These are phyloP conservation scores for Monilinia polystroma DNA, from an alignment of 2,329 filamentous ascomycete genomes.

Conservation along the genomic window DNA sequence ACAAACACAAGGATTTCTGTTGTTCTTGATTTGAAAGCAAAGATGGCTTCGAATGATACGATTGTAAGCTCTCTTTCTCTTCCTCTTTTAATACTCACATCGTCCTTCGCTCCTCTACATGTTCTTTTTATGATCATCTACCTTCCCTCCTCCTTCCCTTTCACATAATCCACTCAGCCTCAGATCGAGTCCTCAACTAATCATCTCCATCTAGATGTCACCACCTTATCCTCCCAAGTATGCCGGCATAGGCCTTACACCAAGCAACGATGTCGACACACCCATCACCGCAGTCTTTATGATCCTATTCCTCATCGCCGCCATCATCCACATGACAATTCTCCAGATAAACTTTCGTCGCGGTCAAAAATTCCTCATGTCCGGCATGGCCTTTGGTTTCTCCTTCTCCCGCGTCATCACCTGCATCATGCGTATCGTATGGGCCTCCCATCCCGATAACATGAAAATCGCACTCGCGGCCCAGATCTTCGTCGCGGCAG, in stretches of 20 bases:
- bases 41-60: neutral
- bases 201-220: conserved; percentile 3
- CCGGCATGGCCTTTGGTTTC: conserved; percentile 57
- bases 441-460: conserved; percentile 35
- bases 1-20: neutral
- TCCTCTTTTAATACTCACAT: neutral
- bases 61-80: conserved; percentile 2
- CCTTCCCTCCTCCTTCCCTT: neutral
- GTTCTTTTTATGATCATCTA: neutral
- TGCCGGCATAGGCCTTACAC: conserved; percentile 58
- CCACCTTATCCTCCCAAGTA: conserved; percentile 39
- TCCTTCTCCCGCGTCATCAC: conserved; percentile 53
- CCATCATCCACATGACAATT: conserved; percentile 57
- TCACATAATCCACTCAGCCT: neutral
- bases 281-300: conserved; percentile 65
- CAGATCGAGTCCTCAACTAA: neutral
- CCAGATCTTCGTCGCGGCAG: conserved; percentile 25
- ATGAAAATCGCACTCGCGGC: conserved; percentile 11
- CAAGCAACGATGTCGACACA: conserved; percentile 58
- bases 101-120: neutral
- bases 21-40: neutral
- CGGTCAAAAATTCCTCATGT: conserved; percentile 59
- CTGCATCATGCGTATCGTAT: conserved; percentile 49
- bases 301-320: conserved; percentile 54
- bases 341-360: conserved; percentile 39